phyloP scores from a whole-genome alignment of 192 early-diverging fungal species.

The Coemansia guatemalensis region DNA sequence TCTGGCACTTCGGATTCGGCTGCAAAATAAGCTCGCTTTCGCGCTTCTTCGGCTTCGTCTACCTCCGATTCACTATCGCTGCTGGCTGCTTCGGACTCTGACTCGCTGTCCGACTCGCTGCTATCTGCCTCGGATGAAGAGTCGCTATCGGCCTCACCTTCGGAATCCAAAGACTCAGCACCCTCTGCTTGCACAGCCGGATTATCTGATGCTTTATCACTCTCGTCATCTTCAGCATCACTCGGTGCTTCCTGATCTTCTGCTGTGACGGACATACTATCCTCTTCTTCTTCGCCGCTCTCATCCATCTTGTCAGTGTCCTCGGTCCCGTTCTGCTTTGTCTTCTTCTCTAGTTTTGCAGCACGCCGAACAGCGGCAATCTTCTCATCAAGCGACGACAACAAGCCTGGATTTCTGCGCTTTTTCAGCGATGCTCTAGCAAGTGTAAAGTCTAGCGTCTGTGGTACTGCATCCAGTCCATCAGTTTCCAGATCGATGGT shows the following conservation, averaged over 20 bases:
- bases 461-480: conserved; percentile 54
- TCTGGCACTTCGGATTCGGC: conserved; percentile 42
- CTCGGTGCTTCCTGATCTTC: neutral
- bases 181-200: conserved; percentile 3
- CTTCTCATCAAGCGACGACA: conserved; percentile 49
- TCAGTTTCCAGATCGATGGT: conserved; percentile 77
- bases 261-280: neutral
- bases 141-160: conserved; percentile 16
- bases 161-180: conserved; percentile 21
- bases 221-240: conserved; percentile 7
- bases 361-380: conserved; percentile 35
- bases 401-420: conserved; percentile 50
- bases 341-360: conserved; percentile 25
- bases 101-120: conserved; percentile 17
- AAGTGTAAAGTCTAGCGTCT: conserved; percentile 80
- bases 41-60: conserved; percentile 52
- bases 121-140: conserved; percentile 4
- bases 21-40: conserved; percentile 55
- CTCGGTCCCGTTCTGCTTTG: conserved; percentile 9
- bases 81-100: conserved; percentile 8
- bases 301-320: conserved; percentile 44
- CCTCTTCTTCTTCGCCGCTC: conserved; percentile 47
- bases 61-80: conserved; percentile 52
- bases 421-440: conserved; percentile 73
- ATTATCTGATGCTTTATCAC: conserved; percentile 20